Conservation (phyloP, 495 filamentous ascomycete species). For the Gamarada debralockiae region DNA sequence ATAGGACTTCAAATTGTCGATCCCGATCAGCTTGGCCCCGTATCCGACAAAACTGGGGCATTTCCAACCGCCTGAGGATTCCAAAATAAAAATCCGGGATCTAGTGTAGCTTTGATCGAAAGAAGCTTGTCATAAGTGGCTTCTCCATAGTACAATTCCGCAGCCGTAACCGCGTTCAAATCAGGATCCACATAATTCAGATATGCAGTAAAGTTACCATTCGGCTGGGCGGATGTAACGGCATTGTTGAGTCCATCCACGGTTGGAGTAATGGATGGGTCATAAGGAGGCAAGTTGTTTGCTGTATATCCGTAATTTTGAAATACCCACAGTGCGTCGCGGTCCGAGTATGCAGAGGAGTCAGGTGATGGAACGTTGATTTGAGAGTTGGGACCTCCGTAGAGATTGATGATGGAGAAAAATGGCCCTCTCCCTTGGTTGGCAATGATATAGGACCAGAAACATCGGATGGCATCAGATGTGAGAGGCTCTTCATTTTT, state of each 20-base stretch:
- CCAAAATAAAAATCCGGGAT: slow-evolving; percentile 54
- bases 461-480: slow-evolving; percentile 28
- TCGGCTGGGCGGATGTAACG: slow-evolving; percentile 30
- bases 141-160: slow-evolving; percentile 54
- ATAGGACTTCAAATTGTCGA: no score
- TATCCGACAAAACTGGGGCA: background rate
- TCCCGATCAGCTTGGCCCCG: no score
- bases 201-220: slow-evolving; percentile 51
- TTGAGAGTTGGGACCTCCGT: slow-evolving; percentile 45
- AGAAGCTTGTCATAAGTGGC: slow-evolving; percentile 41
- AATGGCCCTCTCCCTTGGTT: slow-evolving; percentile 22
- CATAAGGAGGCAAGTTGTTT: slow-evolving; percentile 30
- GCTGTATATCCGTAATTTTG: slow-evolving; percentile 52
- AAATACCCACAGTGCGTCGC: slow-evolving; percentile 54
- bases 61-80: slow-evolving; percentile 58
- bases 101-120: slow-evolving; percentile 48
- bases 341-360: slow-evolving; percentile 52
- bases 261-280: slow-evolving; percentile 37
- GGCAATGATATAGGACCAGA: slow-evolving; percentile 42
- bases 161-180: slow-evolving; percentile 40
- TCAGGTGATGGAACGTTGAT: slow-evolving; percentile 41
- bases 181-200: slow-evolving; percentile 69
- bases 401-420: slow-evolving; percentile 47
- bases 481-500: slow-evolving; percentile 32
- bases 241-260: slow-evolving; percentile 36